phyloP scores from a whole-genome alignment of 1,139 yeast species.

The Sugiyamaella neomexicana region DNA sequence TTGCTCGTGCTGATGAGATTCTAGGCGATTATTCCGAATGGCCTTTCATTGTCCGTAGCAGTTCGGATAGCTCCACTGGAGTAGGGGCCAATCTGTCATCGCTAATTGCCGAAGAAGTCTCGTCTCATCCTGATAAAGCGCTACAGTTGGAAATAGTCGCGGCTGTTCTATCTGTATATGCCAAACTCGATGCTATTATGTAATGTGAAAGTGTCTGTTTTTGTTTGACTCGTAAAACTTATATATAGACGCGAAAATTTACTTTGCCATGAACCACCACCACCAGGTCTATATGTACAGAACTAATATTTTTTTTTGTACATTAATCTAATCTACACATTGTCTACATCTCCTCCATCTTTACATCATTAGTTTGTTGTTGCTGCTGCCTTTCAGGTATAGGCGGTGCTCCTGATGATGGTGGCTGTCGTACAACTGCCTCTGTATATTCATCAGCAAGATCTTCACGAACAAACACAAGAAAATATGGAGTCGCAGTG shows the following conservation, averaged over 20 bases:
- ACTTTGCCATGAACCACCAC: neutral
- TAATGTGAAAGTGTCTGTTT: slow-evolving; percentile 17
- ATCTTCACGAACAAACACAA: slow-evolving; percentile 76
- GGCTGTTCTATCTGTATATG: slow-evolving; percentile 56
- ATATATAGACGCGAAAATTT: slow-evolving; percentile 10
- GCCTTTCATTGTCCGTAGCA: slow-evolving; percentile 69
- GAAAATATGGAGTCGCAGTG: slow-evolving; percentile 90
- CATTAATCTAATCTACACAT: neutral
- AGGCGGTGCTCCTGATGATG: neutral
- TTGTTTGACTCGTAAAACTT: neutral
- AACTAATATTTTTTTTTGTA: too few relatives aligned
- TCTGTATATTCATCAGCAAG: slow-evolving; percentile 60
- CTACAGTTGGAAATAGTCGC: slow-evolving; percentile 86
- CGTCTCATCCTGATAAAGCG: slow-evolving; percentile 54
- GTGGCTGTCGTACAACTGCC: slow-evolving; percentile 44
- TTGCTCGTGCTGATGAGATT: slow-evolving; percentile 88
- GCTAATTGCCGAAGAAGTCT: slow-evolving; percentile 69
- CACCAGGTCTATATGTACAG: too few relatives aligned
- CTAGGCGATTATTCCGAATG: slow-evolving; percentile 77
- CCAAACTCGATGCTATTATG: slow-evolving; percentile 41
- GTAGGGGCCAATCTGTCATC: slow-evolving; percentile 73
- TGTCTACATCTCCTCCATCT: neutral
- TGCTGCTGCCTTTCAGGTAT: neutral
- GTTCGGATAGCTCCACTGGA: slow-evolving; percentile 54
- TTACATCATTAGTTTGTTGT: neutral